phyloP scores from a whole-genome alignment of 257 asterid genomes.

The Cinchona pubescens region DNA sequence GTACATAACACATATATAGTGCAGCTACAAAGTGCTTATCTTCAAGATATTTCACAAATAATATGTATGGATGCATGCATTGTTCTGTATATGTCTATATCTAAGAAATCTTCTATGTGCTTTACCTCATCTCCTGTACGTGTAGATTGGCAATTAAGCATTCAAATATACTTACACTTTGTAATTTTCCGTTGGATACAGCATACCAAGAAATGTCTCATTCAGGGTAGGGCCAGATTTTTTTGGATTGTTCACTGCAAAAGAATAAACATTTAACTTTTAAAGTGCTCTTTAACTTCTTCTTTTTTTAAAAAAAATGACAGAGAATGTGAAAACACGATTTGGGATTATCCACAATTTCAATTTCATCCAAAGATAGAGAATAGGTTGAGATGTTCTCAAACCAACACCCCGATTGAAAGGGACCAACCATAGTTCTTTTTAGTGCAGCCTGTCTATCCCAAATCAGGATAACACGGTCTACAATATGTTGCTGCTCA shows the following conservation, averaged over 20 bases:
- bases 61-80: not conserved
- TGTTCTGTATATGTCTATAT: not conserved
- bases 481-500: not conserved
- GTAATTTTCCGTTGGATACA: conserved; percentile 95
- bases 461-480: not conserved
- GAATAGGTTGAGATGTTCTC: not conserved
- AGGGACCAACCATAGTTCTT: not conserved
- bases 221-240: conserved; percentile 82
- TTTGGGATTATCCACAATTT: not conserved
- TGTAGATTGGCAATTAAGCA: not conserved
- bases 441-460: not conserved
- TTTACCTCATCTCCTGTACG: not conserved
- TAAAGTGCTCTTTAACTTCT: not conserved
- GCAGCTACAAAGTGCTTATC: not conserved
- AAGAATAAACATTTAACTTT: conserved; percentile 13
- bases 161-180: conserved; percentile 68
- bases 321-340: not conserved
- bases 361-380: not conserved
- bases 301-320: too few relatives aligned
- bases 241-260: conserved; percentile 96
- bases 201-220: conserved; percentile 95
- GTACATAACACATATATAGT: not conserved
- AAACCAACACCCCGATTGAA: not conserved
- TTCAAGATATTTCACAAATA: too few relatives aligned
- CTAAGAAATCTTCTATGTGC: not conserved